A percentile compares a stretch with the other conserved stretches of the same genome.
Conservation (phyloP, 345 rosid species). For the Dipteronia sinensis region DNA sequence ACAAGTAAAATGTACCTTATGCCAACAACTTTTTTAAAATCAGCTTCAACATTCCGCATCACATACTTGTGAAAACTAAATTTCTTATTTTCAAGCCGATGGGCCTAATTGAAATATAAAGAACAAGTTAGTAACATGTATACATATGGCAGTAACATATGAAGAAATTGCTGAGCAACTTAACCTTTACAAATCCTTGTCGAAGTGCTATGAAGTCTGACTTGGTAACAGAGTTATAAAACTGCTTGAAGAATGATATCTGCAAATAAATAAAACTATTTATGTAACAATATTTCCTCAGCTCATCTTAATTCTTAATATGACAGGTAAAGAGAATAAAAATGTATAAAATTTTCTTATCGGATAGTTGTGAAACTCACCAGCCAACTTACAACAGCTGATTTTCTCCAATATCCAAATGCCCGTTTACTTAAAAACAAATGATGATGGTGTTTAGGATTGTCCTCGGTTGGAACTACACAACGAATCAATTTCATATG, state of each 20-base stretch:
- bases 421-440: conserved; percentile 42
- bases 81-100: conserved; percentile 27
- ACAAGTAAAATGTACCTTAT: conserved; percentile 45
- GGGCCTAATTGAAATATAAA: conserved; percentile 39
- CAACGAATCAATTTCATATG: background rate
- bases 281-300: background rate
- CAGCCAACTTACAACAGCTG: conserved; percentile 69
- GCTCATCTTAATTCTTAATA: background rate
- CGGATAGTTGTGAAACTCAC: conserved; percentile 40
- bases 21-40: conserved; percentile 72
- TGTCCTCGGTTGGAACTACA: conserved; percentile 25
- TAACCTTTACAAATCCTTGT: conserved; percentile 71
- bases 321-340: background rate
- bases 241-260: conserved; percentile 88
- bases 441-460: conserved; percentile 28
- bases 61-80: conserved; percentile 76
- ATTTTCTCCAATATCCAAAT: conserved; percentile 62
- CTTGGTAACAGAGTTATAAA: conserved; percentile 71
- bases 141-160: background rate
- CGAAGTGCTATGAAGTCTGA: conserved; percentile 76
- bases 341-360: background rate
- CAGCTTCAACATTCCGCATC: conserved; percentile 59
- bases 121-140: background rate
- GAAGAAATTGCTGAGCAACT: conserved; percentile 8
- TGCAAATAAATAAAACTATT: conserved; percentile 26